These are phyloP conservation scores for Fomitiporia mediterranea DNA, from an alignment of 1,284 basidiomycete species.

Conservation along the genomic window DNA sequence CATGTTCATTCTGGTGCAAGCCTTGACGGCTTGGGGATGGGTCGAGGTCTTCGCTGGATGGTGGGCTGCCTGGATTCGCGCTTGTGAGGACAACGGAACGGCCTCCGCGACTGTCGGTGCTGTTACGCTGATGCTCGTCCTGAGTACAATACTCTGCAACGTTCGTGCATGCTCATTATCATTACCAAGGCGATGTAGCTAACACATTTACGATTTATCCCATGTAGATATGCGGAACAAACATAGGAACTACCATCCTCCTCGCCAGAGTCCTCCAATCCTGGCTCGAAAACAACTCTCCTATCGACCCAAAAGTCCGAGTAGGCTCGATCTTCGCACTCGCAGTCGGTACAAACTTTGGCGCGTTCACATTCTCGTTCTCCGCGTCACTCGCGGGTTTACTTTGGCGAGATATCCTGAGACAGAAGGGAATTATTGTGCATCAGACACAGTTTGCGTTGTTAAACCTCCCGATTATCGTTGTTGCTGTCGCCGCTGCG, in stretches of 20 bases:
- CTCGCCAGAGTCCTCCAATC: slow-evolving; percentile 59
- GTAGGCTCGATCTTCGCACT: slow-evolving; percentile 50
- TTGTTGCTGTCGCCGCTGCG: slow-evolving; percentile 24
- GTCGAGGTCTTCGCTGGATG: slow-evolving; percentile 81
- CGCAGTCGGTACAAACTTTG: slow-evolving; percentile 86
- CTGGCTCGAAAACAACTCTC: slow-evolving; percentile 29
- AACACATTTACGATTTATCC: slow-evolving; percentile 5
- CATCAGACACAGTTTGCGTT: slow-evolving; percentile 62
- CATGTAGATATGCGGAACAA: slow-evolving; percentile 76
- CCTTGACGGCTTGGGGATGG: slow-evolving; percentile 84
- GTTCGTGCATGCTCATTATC: slow-evolving; percentile 33
- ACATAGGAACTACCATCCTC: slow-evolving; percentile 94
- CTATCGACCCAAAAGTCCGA: slow-evolving; percentile 29
- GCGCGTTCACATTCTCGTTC: slow-evolving; percentile 89
- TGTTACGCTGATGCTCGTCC: slow-evolving; percentile 43
- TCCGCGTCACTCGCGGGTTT: slow-evolving; percentile 88
- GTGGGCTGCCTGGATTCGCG: slow-evolving; percentile 47
- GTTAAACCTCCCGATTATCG: slow-evolving; percentile 63
- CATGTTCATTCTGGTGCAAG: slow-evolving; percentile 94
- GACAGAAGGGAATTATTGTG: slow-evolving; percentile 76
- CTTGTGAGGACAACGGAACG: slow-evolving; percentile 21
- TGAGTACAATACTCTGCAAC: slow-evolving; percentile 74
- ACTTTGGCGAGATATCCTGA: slow-evolving; percentile 79
- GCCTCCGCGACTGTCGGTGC: slow-evolving; percentile 39
- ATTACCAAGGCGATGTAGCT: neutral